Base-by-base conservation (phyloP, 352 stramenopile genomes). In the Thalassiosira mediterranea region DNA sequence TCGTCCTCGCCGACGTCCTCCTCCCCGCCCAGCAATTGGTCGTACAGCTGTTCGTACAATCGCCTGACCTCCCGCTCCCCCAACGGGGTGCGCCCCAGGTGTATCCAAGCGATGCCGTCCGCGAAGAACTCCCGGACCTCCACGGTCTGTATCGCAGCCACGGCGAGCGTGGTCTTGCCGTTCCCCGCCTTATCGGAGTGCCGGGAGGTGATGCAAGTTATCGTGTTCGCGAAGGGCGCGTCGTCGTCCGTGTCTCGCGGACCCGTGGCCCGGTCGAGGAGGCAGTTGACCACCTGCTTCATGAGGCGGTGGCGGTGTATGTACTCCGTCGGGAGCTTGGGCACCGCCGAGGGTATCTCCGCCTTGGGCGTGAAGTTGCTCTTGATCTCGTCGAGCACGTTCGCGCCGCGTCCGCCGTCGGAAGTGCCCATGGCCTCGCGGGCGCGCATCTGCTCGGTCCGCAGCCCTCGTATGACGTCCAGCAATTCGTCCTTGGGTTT, bases 121-220 rank as follows among this genome's bases (percentile, higher is more conserved):
- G 65, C 75, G 51, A 92, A 92, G n/a, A 84, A 81, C 68, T 92
- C 87, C 21, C 87, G 58, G 3, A 92, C 81, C 65, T 92, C 87
- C 17, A 92, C 84, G 40, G 84, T 89, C 60, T 92, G 87, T 71
- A 92, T 91, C 7, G 86, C 81, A 19, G 87, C 87, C 23, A 90
- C 82, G 0, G 87, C 87, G 25, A 92, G 52, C 28, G 81, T 92
- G 11, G 87, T 90, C 56, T 92, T 92, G 34, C 87, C 87, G 68
- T 92, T 92, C 10, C 87, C 87, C 17, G 87, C 84, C 72, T 92
- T 92, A 52, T 92, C 87, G 0, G 79, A 81, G 68, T 92, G 87
- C 13, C 87, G 67, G 7, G 84, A 91, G 15, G 87, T 92, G 54
- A 92, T 90, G 21, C 79, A 91, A 1, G 87, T 92, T 34, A 92